phyloP scores from a whole-genome alignment of 2,329 filamentous ascomycete species.

The Xenoacremonium recifei region DNA sequence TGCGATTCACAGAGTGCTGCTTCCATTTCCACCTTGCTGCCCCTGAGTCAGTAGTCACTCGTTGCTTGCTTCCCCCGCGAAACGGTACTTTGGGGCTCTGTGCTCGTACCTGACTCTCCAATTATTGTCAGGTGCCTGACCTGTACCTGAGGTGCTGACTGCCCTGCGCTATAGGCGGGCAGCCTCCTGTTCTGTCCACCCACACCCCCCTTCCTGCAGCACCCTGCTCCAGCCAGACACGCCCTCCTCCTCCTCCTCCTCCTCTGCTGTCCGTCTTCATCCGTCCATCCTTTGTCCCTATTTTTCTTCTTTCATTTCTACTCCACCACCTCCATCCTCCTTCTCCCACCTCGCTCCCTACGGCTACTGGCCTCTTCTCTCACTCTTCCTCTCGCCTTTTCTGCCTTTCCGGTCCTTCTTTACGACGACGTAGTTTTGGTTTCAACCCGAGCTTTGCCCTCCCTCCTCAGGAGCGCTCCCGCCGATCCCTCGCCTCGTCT shows the following conservation, averaged over 20 bases:
- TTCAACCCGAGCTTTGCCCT: too few species aligned
- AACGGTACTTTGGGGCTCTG: too few species aligned
- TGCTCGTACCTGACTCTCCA: too few species aligned
- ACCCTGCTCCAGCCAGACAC: not conserved
- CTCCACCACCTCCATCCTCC: slow-evolving; percentile 22
- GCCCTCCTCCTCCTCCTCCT: too few species aligned
- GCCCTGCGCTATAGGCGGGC: too few species aligned
- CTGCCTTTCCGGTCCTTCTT: slow-evolving; percentile 24
- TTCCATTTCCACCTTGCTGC: not conserved
- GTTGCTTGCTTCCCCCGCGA: too few species aligned
- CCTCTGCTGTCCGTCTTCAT: slow-evolving; percentile 1
- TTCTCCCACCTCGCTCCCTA: slow-evolving; percentile 29
- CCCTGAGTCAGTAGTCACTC: too few species aligned
- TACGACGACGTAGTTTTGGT: slow-evolving; percentile 25
- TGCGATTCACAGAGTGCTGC: not conserved
- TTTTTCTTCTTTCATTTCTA: slow-evolving; percentile 21
- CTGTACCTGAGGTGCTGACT: too few species aligned
- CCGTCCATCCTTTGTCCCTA: slow-evolving; percentile 1
- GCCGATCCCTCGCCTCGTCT: slow-evolving; percentile 13
- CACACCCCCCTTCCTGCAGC: not conserved
- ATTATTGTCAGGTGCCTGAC: too few species aligned
- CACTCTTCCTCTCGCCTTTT: slow-evolving; percentile 34
- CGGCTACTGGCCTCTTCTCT: slow-evolving; percentile 28
- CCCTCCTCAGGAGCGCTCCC: slow-evolving; percentile 25
- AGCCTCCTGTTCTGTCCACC: not conserved